A percentile compares a stretch with the other conserved stretches of the same genome.
These are phyloP conservation scores for Cylindrotheca closterium DNA, from an alignment of 108 stramenopile genomes.

Conservation along the genomic window DNA sequence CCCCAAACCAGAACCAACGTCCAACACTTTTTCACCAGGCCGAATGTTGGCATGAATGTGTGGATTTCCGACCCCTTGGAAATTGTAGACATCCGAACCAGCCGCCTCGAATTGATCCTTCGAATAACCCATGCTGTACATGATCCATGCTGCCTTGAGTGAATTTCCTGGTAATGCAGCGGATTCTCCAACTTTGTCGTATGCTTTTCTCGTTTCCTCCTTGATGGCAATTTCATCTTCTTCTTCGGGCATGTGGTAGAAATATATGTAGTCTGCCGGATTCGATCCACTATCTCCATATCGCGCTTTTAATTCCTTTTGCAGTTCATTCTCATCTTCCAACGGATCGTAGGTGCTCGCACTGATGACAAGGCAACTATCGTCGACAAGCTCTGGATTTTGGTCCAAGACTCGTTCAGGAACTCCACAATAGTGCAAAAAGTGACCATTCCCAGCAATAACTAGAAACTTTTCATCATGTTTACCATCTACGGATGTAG, in stretches of 20 bases:
- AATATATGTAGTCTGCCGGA: constrained; percentile 38
- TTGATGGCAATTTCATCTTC: constrained; percentile 27
- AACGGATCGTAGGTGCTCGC: constrained; percentile 11
- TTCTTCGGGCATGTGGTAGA: constrained; percentile 32
- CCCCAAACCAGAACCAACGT: constrained; percentile 73
- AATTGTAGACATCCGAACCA: constrained; percentile 71
- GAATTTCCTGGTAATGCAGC: constrained; percentile 59
- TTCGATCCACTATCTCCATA: constrained; percentile 26
- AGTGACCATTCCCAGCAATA: constrained; percentile 47
- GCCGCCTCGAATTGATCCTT: constrained; percentile 53
- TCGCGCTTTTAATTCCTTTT: constrained; percentile 3
- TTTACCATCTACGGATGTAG: background rate
- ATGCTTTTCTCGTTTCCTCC: constrained; percentile 59
- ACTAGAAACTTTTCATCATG: constrained; percentile 29
- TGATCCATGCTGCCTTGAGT: constrained; percentile 59
- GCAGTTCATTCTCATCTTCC: constrained; percentile 1
- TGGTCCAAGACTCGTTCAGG: constrained; percentile 40
- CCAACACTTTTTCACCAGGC: constrained; percentile 57
- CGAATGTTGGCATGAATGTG: constrained; percentile 65
- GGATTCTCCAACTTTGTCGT: constrained; percentile 69
- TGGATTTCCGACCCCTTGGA: constrained; percentile 80
- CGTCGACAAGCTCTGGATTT: constrained; percentile 27
- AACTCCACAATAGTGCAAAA: constrained; percentile 43
- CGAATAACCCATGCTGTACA: constrained; percentile 61
- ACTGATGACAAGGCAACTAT: constrained; percentile 35